These are phyloP conservation scores for Gossypium herbaceum DNA, from an alignment of 345 rosid genomes.

Conservation along the genomic window DNA sequence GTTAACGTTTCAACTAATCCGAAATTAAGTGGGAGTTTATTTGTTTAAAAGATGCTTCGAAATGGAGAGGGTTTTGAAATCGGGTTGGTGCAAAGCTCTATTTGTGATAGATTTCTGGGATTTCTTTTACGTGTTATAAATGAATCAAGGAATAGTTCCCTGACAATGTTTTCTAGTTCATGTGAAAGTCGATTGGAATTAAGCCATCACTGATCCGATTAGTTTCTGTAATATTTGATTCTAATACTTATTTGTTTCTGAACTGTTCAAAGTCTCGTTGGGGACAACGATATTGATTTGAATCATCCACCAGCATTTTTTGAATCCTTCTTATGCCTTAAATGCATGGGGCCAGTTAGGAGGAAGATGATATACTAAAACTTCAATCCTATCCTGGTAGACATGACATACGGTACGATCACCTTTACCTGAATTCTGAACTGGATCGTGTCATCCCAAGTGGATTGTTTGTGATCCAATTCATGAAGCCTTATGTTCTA, in stretches of 20 bases:
- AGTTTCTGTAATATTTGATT: background rate
- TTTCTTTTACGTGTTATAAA: background rate
- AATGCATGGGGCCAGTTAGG: background rate
- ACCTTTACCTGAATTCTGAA: background rate
- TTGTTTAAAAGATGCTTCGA: background rate
- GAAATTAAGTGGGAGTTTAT: background rate
- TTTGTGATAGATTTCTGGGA: background rate
- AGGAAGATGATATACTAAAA: background rate
- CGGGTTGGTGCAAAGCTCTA: background rate
- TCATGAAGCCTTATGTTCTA: background rate
- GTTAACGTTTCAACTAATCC: background rate
- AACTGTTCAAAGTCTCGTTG: background rate
- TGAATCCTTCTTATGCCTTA: background rate
- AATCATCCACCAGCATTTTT: background rate
- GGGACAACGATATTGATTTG: background rate
- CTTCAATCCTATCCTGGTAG: background rate
- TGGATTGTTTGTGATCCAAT: background rate
- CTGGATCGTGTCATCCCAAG: background rate
- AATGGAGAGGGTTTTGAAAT: background rate
- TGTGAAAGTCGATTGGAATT: background rate
- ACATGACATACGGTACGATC: background rate
- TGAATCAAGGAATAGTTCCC: background rate
- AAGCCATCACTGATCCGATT: background rate
- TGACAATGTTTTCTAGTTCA: background rate
- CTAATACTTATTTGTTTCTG: background rate